Conservation (phyloP, 1,139 yeast species). For the Sugiyamaella neomexicana region DNA sequence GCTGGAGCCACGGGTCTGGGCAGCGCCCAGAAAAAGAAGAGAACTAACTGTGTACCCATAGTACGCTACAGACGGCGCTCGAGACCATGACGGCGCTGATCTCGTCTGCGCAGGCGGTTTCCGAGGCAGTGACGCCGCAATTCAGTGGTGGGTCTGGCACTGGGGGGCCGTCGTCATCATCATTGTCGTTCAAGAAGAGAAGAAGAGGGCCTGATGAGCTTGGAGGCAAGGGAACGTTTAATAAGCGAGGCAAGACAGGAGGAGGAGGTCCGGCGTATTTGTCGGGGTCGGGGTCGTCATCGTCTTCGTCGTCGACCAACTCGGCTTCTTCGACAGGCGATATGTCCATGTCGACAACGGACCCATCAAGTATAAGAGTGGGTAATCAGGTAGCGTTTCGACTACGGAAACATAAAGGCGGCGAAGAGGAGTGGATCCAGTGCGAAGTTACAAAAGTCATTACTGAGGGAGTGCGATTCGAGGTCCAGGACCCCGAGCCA, state of each 20-base stretch:
- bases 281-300: not conserved
- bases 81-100: constrained; percentile 11
- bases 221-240: constrained; percentile 5
- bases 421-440: constrained; percentile 93
- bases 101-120: constrained; percentile 4
- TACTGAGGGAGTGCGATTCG: constrained; percentile 71
- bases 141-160: constrained; percentile 1
- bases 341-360: constrained; percentile 1
- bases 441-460: constrained; percentile 81
- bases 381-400: constrained; percentile 91
- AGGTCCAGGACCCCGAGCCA: constrained; percentile 95
- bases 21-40: not conserved
- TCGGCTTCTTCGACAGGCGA: not conserved
- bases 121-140: constrained; percentile 14
- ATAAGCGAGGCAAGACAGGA: constrained; percentile 4
- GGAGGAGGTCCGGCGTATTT: not conserved
- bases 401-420: constrained; percentile 49
- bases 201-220: constrained; percentile 16
- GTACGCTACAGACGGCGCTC: constrained; percentile 11
- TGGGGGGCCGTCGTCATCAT: too few species aligned
- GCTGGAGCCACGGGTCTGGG: not conserved
- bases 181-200: constrained; percentile 18
- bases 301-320: not conserved
- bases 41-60: not conserved
- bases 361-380: constrained; percentile 33